Evolutionary conservation across 116 monocot genomes (phyloP).

Genomic region (Cymodocea nodosa): DNA sequence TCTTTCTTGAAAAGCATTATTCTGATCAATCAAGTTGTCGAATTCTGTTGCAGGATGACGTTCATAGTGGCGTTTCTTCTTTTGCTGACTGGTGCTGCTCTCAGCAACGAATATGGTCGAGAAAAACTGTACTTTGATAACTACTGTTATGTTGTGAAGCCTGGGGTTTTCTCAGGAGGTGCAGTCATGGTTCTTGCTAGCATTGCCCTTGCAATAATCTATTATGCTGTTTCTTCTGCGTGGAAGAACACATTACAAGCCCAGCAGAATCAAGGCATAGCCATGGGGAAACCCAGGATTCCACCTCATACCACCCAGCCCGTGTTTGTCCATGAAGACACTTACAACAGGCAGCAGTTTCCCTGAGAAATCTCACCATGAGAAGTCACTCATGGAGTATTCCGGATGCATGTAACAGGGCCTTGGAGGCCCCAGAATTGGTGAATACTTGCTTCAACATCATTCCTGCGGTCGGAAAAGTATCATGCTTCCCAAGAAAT

Average conservation of each 20-base stretch:
- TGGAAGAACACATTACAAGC: conserved; percentile 19
- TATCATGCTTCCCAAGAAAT: too few relatives aligned
- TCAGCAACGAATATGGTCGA: conserved; percentile 40
- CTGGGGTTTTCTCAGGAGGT: conserved; percentile 73
- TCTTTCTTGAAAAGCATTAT: background rate
- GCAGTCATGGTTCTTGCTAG: conserved; percentile 58
- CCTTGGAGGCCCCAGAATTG: too few relatives aligned
- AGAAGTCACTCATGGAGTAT: background rate
- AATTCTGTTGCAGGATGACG: conserved; percentile 40
- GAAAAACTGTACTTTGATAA: conserved; percentile 17
- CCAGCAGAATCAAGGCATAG: conserved; percentile 21
- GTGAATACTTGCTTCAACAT: too few relatives aligned
- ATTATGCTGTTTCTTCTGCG: conserved; percentile 36
- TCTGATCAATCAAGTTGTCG: background rate
- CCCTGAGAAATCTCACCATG: conserved; percentile 18
- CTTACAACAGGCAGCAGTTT: conserved; percentile 59
- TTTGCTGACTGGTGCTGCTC: conserved; percentile 60
- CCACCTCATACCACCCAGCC: conserved; percentile 49
- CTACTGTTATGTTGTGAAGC: conserved; percentile 87
- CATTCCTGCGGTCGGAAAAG: too few relatives aligned
- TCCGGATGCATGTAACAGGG: too few relatives aligned
- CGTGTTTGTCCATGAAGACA: conserved; percentile 85
- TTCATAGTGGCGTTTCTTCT: conserved; percentile 82
- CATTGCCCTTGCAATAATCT: conserved; percentile 53
- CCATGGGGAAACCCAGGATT: conserved; percentile 28